phyloP scores from a whole-genome alignment of 2,329 filamentous ascomycete genomes.

The Fusarium burgessii region DNA sequence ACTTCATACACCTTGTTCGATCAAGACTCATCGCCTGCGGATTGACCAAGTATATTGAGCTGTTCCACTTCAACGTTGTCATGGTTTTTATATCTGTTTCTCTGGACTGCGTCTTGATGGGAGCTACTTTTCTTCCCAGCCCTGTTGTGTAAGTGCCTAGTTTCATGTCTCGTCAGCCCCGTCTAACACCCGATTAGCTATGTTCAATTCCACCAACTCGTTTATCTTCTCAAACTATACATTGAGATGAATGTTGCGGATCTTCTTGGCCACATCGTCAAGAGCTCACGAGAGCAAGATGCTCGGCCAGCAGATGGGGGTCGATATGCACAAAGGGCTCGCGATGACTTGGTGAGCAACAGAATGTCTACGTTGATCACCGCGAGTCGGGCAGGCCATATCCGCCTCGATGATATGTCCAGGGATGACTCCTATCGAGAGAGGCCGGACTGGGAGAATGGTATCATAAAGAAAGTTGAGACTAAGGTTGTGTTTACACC shows the following conservation, averaged over 20 bases:
- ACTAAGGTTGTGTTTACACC: constrained; percentile 21
- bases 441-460: constrained; percentile 13
- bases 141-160: constrained; percentile 20
- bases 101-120: constrained; percentile 32
- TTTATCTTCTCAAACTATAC: constrained; percentile 33
- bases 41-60: constrained; percentile 24
- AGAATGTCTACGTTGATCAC: constrained; percentile 30
- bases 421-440: neutral
- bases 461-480: constrained; percentile 27
- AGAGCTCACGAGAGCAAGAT: constrained; percentile 11
- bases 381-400: constrained; percentile 22
- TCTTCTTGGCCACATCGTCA: constrained; percentile 31
- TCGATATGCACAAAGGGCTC: neutral
- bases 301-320: neutral
- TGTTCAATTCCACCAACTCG: constrained; percentile 34
- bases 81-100: constrained; percentile 31
- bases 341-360: constrained; percentile 9
- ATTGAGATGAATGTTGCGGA: constrained; percentile 34
- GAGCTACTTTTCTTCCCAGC: constrained; percentile 31
- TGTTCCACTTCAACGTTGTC: constrained; percentile 30
- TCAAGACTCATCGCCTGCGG: constrained; percentile 24
- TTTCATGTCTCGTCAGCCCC: neutral
- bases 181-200: constrained; percentile 17
- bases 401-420: constrained; percentile 22
- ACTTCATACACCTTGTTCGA: constrained; percentile 34